phyloP scores from a whole-genome alignment of 2,329 filamentous ascomycete species.

The Zymoseptoria brevis region DNA sequence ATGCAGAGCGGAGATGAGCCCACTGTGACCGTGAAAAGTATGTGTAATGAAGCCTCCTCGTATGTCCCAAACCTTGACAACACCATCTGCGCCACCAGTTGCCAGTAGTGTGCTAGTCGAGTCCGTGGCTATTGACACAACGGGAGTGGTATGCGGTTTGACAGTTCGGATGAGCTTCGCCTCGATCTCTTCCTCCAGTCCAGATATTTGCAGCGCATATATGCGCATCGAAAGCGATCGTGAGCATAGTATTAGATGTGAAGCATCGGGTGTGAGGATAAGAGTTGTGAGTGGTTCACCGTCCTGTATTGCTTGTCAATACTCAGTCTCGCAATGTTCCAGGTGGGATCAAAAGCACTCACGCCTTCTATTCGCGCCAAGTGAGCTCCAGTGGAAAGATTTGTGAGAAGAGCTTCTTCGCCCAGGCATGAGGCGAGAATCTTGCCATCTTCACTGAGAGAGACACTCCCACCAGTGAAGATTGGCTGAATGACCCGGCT shows the following conservation, averaged over 20 bases:
- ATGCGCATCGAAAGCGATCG: conserved; percentile 94
- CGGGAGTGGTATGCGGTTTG: conserved; percentile 84
- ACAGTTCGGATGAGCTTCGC: conserved; percentile 66
- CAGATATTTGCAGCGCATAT: conserved; percentile 60
- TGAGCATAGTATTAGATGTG: conserved; percentile 84
- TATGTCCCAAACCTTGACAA: conserved; percentile 96
- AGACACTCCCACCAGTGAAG: conserved; percentile 82
- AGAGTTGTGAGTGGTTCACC: conserved; percentile 69
- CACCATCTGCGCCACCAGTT: conserved; percentile 85
- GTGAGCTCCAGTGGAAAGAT: conserved; percentile 73
- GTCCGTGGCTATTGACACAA: conserved; percentile 79
- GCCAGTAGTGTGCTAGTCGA: conserved; percentile 81
- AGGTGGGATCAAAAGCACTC: conserved; percentile 27
- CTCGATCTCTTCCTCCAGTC: conserved; percentile 51
- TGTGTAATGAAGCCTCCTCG: conserved; percentile 84
- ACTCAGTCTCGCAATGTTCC: conserved; percentile 25
- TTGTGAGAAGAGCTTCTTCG: conserved; percentile 82
- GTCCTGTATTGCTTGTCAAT: conserved; percentile 38
- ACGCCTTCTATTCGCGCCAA: conserved; percentile 83
- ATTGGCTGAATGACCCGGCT: conserved; percentile 80
- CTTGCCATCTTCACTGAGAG: conserved; percentile 70
- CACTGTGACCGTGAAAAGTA: conserved; percentile 87
- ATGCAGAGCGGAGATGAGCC: conserved; percentile 79
- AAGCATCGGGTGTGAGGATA: conserved; percentile 75
- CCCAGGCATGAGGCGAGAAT: conserved; percentile 84